Evolutionary conservation across 2,329 filamentous ascomycete genomes (phyloP), one percentile per base, ranked within the genome.

Genomic region (Talaromyces funiculosus): DNA sequence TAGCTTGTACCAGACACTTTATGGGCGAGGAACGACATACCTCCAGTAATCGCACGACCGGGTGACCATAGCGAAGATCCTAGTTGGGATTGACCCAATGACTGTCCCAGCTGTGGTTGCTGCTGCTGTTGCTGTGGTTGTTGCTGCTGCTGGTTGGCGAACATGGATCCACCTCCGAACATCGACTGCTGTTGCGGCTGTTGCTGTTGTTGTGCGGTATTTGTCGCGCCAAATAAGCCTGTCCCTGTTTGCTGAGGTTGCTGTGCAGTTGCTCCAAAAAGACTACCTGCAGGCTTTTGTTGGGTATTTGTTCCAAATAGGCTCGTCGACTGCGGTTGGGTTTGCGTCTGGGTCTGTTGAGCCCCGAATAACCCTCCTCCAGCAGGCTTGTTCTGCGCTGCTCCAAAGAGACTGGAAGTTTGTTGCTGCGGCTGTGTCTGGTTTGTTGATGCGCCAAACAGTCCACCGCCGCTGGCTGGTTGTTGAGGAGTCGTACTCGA

Each of bases 61-160:
- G 77, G 73, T 43, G 77, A 73, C 77, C 77, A 75, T 66, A 78
- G 62, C 62, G 75, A 74, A 61, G 77, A 72, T 38, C 72, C 71
- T 51, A 69, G 75, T 31, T 72, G 70, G 33, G 57, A 58, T 51
- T 73, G 73, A 57, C 68, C 68, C 9, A 70, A 70, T 9, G 68
- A 75, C 63, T 78, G 77, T 10, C 76, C 76, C 57, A 78, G 68
- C 63, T 78, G 75, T 31, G 73, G 70, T 63, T 75, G 74, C 63
- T 75, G 75, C 61, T 70, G 75, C 61, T 70, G 71, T 57, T 69
- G 69, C 55, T 66, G 62, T 53, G 69, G 67, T 58, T 71, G 67
- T 24, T 61, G 61, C 51, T 66, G 71, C 29, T 63, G 61, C 55
- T 63, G 61, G 33, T 57, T 60, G 4, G 35, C 33, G 22, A 63